Evolutionary conservation across 2,329 filamentous ascomycete species (phyloP), one percentile per base, ranked within the genome.

Genomic region (Pleurostoma richardsiae): DNA sequence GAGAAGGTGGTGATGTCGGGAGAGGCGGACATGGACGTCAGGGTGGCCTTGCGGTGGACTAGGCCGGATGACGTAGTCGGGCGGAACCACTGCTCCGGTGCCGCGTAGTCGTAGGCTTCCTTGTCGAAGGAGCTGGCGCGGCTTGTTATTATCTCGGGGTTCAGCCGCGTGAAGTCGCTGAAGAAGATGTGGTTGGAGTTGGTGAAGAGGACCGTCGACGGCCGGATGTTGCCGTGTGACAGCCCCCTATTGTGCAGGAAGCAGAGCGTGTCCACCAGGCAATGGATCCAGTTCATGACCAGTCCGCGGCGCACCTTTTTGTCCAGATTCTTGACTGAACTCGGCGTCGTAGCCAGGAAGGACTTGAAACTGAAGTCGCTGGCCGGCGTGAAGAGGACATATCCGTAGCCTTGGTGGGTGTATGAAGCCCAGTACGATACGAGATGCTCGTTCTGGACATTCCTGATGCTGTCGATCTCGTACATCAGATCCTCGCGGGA

Each of bases 231-330:
- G 27, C 79, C 77, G 55, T 90, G 86, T 3, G 78, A 77, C 28
- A 80, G 74, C 2, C 82, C 80, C 42, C 75, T 76, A 51, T 74
- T 75, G 59, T 90, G 86, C 3, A 90, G 66, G 51, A 78, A 86
- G 45, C 82, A 79, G 11, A 90, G 59, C 2, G 85, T 82, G 59
- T 88, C 83, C 39, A 77, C 73, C 4, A 90, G 72, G 59, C 86
- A 90, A 57, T 86, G 81, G 56, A 90, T 79, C 86, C 86, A 90
- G 60, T 87, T 83, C 59, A 88, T 71, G 4, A 89, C 61, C 11
- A 85, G 67, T 41, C 72, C 68, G 31, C 82, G 74, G 29, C 84
- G 73, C 39, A 79, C 74, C 43, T 72, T 69, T 58, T 87, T 86
- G 4, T 77, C 56, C 8, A 88, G 61, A 44, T 75, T 77, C 56